Conservation (phyloP, 306 rosid genomes). For the Neltuma alba region DNA sequence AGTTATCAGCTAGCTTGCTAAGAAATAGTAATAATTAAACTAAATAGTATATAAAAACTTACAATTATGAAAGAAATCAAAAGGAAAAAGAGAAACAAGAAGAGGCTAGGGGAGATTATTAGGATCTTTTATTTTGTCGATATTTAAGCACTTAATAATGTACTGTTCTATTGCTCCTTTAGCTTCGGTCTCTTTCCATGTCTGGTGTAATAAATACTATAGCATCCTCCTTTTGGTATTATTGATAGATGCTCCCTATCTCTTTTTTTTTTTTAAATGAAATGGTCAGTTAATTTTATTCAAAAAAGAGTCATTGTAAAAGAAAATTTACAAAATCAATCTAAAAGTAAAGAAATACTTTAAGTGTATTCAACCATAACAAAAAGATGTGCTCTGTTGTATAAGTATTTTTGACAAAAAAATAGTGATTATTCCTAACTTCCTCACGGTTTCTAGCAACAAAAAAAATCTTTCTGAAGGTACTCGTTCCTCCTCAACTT, state of each 20-base stretch:
- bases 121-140: slow-evolving; percentile 46
- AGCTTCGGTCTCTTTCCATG: slow-evolving; percentile 63
- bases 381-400: no score
- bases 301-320: no score
- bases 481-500: no score
- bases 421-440: no score
- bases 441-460: no score
- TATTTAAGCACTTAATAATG: slow-evolving; percentile 38
- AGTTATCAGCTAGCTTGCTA: no score
- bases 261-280: slow-evolving; percentile 4
- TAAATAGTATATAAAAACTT: neutral
- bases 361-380: no score
- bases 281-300: no score
- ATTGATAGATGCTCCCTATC: slow-evolving; percentile 34
- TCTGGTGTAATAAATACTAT: slow-evolving; percentile 59
- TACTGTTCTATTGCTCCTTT: slow-evolving; percentile 42
- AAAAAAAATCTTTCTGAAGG: no score
- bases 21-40: neutral
- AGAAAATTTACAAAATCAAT: no score
- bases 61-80: neutral
- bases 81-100: slow-evolving; percentile 21
- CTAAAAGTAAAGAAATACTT: no score
- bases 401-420: no score
- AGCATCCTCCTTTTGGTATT: slow-evolving; percentile 42
- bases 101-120: slow-evolving; percentile 43